These are phyloP conservation scores for Meripilus lineatus DNA, from an alignment of 1,284 basidiomycete genomes.

Conservation along the genomic window DNA sequence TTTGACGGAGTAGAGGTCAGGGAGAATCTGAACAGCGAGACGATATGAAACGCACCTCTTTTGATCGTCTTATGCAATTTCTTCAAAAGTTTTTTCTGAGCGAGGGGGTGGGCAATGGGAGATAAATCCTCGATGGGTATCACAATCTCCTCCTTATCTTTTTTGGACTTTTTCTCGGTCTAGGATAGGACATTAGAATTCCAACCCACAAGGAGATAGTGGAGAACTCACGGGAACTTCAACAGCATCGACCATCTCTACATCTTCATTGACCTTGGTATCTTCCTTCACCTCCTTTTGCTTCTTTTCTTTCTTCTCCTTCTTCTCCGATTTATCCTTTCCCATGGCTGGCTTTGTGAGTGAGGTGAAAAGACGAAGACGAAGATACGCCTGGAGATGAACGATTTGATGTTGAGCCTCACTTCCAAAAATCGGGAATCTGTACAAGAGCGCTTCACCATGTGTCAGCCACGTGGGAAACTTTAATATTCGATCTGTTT, in stretches of 20 bases:
- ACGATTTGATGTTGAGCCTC: too few species aligned
- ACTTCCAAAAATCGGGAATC: too few species aligned
- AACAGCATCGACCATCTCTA: slow-evolving; percentile 52
- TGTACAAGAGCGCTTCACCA: too few species aligned
- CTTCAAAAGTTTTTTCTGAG: slow-evolving; percentile 87
- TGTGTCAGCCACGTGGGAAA: too few species aligned
- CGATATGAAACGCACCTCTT: slow-evolving; percentile 56
- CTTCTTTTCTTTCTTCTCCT: slow-evolving; percentile 46
- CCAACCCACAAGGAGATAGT: background rate
- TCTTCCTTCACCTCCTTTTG: slow-evolving; percentile 29
- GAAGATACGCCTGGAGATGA: too few species aligned
- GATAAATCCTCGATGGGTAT: slow-evolving; percentile 81
- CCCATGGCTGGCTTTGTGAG: slow-evolving; percentile 45
- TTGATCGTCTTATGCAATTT: slow-evolving; percentile 92
- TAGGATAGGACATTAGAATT: slow-evolving; percentile 23
- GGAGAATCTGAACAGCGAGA: background rate
- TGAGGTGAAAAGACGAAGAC: too few species aligned
- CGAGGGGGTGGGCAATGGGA: slow-evolving; percentile 86
- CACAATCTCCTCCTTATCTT: slow-evolving; percentile 54
- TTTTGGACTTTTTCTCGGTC: slow-evolving; percentile 49
- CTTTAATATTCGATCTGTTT: too few species aligned
- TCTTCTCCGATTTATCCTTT: slow-evolving; percentile 71
- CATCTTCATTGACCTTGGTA: slow-evolving; percentile 34
- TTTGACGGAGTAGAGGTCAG: slow-evolving; percentile 24
- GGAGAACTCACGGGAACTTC: too few species aligned